Conservation (phyloP, 495 filamentous ascomycete species). For the Talaromyces nanjingensis region DNA sequence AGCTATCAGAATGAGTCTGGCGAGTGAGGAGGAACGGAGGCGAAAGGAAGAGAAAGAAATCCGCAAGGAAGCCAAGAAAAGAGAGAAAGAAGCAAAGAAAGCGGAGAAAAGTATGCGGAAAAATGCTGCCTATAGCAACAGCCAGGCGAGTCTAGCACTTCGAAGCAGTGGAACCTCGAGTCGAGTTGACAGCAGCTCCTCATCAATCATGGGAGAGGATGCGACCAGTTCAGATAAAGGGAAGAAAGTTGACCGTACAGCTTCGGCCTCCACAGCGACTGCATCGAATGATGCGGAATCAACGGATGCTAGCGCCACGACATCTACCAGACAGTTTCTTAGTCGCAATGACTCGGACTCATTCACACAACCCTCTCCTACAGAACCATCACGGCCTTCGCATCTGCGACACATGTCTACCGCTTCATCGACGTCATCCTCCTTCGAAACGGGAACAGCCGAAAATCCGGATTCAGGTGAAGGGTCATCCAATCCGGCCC, state of each 20-base stretch:
- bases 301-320: conserved; percentile 7
- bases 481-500: conserved; percentile 42
- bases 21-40: conserved; percentile 82
- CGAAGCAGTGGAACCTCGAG: conserved; percentile 21
- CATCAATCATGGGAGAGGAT: conserved; percentile 31
- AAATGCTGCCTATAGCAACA: conserved; percentile 40
- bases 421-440: conserved; percentile 74
- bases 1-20: conserved; percentile 81
- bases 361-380: conserved; percentile 17
- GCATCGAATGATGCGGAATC: background rate
- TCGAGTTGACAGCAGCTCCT: conserved; percentile 31
- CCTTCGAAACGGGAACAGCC: conserved; percentile 57
- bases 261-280: conserved; percentile 11
- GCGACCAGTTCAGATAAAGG: conserved; percentile 55
- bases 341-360: conserved; percentile 11
- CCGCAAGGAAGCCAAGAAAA: conserved; percentile 72
- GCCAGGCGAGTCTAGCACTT: conserved; percentile 35
- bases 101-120: conserved; percentile 60
- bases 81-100: conserved; percentile 78
- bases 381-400: conserved; percentile 46
- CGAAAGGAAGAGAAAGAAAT: conserved; percentile 74
- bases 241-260: conserved; percentile 65
- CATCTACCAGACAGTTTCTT: background rate
- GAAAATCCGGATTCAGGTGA: conserved; percentile 30
- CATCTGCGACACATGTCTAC: conserved; percentile 76